Evolutionary conservation across 208 protist species (phyloP).

Genomic region (Endotrypanum monterogeii): DNA sequence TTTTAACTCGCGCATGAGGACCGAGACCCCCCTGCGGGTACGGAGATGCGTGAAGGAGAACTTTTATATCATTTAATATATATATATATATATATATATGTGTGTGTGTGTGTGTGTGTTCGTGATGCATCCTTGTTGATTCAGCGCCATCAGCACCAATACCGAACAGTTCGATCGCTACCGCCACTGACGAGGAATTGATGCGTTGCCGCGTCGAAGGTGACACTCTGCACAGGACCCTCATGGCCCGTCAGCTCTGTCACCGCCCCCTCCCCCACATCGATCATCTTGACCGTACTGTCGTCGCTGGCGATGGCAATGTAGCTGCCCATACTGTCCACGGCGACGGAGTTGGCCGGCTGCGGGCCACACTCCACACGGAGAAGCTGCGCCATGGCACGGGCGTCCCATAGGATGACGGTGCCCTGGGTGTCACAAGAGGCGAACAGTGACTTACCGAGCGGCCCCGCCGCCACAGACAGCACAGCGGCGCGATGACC

Average conservation of each 20-base stretch:
- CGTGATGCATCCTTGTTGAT: too few species aligned
- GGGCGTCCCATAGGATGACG: constrained; percentile 85
- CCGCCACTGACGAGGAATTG: constrained; percentile 81
- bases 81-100: too few species aligned
- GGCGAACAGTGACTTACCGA: constrained; percentile 8
- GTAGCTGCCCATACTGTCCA: constrained; percentile 72
- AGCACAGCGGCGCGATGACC: constrained; percentile 93
- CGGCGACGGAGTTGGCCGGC: constrained; percentile 71
- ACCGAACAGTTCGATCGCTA: constrained; percentile 81
- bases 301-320: constrained; percentile 95
- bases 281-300: constrained; percentile 93
- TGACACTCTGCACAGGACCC: constrained; percentile 86
- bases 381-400: constrained; percentile 64
- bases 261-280: constrained; percentile 83
- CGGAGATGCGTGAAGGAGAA: not conserved
- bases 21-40: not conserved
- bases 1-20: not conserved
- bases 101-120: too few species aligned
- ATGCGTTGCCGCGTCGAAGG: constrained; percentile 78
- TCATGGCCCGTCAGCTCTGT: constrained; percentile 74
- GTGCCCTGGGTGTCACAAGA: constrained; percentile 96
- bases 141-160: constrained; percentile 64
- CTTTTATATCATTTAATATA: too few species aligned
- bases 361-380: constrained; percentile 68
- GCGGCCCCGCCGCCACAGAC: constrained; percentile 54